Conservation (phyloP, 352 stramenopile genomes). For the Phytophthora tubulina region DNA sequence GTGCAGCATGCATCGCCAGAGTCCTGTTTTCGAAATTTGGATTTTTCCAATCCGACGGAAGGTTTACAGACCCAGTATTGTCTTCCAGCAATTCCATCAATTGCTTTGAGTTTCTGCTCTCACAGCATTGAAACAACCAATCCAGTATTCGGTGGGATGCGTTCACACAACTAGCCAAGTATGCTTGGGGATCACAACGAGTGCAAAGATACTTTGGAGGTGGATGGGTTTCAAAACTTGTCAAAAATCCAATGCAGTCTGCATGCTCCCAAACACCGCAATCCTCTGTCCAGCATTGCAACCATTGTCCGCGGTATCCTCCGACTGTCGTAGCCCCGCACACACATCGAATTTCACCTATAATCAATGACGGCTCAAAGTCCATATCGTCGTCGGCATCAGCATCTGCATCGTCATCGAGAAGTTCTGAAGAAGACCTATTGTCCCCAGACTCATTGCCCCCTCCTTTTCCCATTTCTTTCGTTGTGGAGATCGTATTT, state of each 20-base stretch:
- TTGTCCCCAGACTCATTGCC: not conserved
- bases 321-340: constrained; percentile 61
- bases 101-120: constrained; percentile 62
- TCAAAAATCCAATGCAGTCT: constrained; percentile 71
- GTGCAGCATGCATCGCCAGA: constrained; percentile 64
- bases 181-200: constrained; percentile 56
- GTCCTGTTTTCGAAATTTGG: constrained; percentile 44
- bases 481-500: not conserved
- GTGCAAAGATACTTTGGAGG: constrained; percentile 54
- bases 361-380: constrained; percentile 32
- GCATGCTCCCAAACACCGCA: constrained; percentile 79
- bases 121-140: constrained; percentile 80
- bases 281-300: constrained; percentile 73
- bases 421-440: constrained; percentile 12
- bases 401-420: constrained; percentile 23
- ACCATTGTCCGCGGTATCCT: constrained; percentile 68
- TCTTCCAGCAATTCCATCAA: constrained; percentile 59
- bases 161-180: constrained; percentile 34
- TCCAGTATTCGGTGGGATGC: constrained; percentile 46
- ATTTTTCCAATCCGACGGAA: constrained; percentile 49
- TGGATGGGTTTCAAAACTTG: constrained; percentile 23
- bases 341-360: constrained; percentile 64
- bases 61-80: constrained; percentile 35
- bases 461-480: not conserved
- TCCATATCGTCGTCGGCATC: constrained; percentile 30